phyloP scores from a whole-genome alignment of 805 yeast genomes.

The Metschnikowia picachoensis region DNA sequence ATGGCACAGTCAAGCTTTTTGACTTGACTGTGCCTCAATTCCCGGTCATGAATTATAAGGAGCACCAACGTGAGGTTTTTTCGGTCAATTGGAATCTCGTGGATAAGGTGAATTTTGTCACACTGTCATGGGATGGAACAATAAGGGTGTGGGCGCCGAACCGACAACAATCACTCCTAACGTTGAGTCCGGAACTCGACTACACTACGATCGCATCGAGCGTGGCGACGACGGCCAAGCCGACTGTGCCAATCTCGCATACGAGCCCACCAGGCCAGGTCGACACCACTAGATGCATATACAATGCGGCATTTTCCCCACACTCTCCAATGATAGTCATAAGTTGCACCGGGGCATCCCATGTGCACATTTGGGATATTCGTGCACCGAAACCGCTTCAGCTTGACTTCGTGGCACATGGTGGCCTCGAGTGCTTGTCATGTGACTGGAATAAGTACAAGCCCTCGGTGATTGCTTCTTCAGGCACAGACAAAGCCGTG shows the following conservation, averaged over 20 bases:
- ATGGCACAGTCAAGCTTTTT: conserved; percentile 80
- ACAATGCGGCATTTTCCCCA: conserved; percentile 79
- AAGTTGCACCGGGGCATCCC: conserved; percentile 72
- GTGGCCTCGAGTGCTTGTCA: conserved; percentile 73
- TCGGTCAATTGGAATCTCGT: conserved; percentile 70
- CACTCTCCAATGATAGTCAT: conserved; percentile 69
- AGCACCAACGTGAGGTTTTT: conserved; percentile 74
- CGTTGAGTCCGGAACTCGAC: conserved; percentile 41
- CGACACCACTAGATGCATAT: conserved; percentile 56
- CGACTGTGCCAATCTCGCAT: conserved; percentile 33
- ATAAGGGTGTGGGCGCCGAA: conserved; percentile 75
- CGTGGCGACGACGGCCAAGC: conserved; percentile 23
- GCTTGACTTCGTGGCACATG: conserved; percentile 64
- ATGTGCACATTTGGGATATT: conserved; percentile 77
- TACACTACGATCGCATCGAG: conserved; percentile 25
- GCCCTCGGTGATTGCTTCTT: conserved; percentile 74
- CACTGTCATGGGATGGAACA: conserved; percentile 91
- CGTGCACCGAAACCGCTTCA: conserved; percentile 62
- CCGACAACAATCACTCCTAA: conserved; percentile 52
- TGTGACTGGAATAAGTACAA: conserved; percentile 92
- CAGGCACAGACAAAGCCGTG: conserved; percentile 85
- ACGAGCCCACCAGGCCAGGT: conserved; percentile 20
- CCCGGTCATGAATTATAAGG: conserved; percentile 72
- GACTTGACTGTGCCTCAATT: conserved; percentile 64
- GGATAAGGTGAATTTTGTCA: conserved; percentile 63